Evolutionary conservation across 176 grass and related monocot genomes (phyloP).

Genomic region (Cenchrus americanus): DNA sequence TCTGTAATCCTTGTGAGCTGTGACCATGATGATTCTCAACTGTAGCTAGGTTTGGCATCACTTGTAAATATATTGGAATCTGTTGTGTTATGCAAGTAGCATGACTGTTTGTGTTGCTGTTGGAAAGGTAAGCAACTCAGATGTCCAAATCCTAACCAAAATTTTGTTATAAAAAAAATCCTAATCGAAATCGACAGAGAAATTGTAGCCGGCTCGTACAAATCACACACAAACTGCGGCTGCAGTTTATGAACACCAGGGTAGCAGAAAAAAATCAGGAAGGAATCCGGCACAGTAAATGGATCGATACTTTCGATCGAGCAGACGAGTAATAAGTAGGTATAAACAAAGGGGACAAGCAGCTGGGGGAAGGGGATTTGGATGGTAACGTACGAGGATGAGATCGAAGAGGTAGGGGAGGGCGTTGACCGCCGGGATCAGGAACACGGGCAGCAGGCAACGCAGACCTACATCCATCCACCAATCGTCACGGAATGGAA

Average conservation of each 20-base stretch:
- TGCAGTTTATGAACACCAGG: too few species aligned
- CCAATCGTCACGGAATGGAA: background rate
- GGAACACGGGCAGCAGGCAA: conserved; percentile 91
- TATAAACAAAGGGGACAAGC: too few species aligned
- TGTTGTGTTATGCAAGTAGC: background rate
- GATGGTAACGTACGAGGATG: conserved; percentile 60
- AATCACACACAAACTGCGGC: too few species aligned
- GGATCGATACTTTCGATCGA: background rate
- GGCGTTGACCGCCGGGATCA: conserved; percentile 94
- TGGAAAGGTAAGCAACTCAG: too few species aligned
- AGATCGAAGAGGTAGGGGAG: conserved; percentile 87
- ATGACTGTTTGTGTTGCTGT: background rate
- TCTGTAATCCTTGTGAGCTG: background rate
- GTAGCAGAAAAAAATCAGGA: too few species aligned
- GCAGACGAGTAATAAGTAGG: too few species aligned
- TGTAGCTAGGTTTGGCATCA: background rate
- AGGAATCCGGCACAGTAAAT: background rate
- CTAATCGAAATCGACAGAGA: background rate
- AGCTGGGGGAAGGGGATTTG: background rate
- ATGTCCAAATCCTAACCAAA: too few species aligned
- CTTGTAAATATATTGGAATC: background rate
- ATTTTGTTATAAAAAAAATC: too few species aligned
- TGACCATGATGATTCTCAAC: background rate
- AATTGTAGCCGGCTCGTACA: background rate
- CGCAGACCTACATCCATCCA: conserved; percentile 61